These are phyloP conservation scores for Candida peoriensis DNA, from an alignment of 805 yeast species.

Conservation along the genomic window DNA sequence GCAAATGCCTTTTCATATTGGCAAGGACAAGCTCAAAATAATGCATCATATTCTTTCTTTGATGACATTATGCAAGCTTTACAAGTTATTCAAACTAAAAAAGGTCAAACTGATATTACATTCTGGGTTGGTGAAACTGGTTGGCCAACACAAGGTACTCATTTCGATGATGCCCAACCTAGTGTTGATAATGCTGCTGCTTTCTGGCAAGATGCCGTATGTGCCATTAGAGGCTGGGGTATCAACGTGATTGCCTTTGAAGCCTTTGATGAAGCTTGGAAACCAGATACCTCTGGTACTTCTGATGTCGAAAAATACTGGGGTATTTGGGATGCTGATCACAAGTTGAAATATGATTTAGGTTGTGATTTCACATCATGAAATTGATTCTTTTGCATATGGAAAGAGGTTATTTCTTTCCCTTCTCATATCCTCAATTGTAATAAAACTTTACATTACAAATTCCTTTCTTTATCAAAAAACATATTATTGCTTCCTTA, in stretches of 20 bases:
- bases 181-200: conserved; percentile 64
- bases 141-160: conserved; percentile 88
- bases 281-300: conserved; percentile 85
- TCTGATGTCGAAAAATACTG: conserved; percentile 87
- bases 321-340: conserved; percentile 74
- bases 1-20: conserved; percentile 98
- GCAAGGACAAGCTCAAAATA: conserved; percentile 89
- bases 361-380: conserved; percentile 41
- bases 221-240: conserved; percentile 96
- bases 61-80: conserved; percentile 98
- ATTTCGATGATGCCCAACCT: conserved; percentile 64
- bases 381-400: no score
- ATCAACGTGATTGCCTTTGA: conserved; percentile 88
- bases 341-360: conserved; percentile 41
- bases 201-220: conserved; percentile 85
- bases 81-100: conserved; percentile 77
- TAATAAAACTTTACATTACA: no score
- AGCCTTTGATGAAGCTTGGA: conserved; percentile 96
- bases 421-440: no score
- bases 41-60: conserved; percentile 86
- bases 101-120: conserved; percentile 80
- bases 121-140: conserved; percentile 99
- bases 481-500: no score
- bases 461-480: no score
- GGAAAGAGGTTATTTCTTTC: no score